phyloP scores from a whole-genome alignment of 352 stramenopile species.

The Phytophthora rubi region DNA sequence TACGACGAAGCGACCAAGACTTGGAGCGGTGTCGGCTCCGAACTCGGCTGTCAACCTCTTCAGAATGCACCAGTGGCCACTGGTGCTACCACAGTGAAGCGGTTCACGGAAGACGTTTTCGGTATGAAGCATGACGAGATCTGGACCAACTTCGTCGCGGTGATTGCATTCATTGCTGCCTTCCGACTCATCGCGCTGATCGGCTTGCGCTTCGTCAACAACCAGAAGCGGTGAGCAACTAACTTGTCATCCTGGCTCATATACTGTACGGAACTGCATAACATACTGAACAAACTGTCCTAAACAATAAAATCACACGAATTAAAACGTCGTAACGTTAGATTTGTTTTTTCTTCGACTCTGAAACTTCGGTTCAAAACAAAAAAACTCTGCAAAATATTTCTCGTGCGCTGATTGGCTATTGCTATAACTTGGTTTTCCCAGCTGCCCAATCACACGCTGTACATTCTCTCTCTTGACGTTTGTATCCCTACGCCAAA shows the following conservation, averaged over 20 bases:
- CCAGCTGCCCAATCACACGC: not conserved
- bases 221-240: constrained; percentile 47
- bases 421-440: not conserved
- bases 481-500: not conserved
- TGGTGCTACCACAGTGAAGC: constrained; percentile 43
- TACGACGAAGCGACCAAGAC: constrained; percentile 37
- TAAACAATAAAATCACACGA: too few relatives aligned
- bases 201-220: constrained; percentile 56
- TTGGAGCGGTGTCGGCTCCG: constrained; percentile 29
- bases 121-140: constrained; percentile 61
- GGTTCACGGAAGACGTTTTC: constrained; percentile 52
- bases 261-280: too few relatives aligned
- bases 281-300: too few relatives aligned
- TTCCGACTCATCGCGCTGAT: constrained; percentile 54
- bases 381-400: too few relatives aligned
- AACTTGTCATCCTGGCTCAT: too few relatives aligned
- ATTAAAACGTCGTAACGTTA: too few relatives aligned
- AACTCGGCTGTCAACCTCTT: constrained; percentile 49
- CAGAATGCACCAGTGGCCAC: constrained; percentile 36
- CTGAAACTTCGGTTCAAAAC: too few relatives aligned
- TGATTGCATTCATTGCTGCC: constrained; percentile 48
- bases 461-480: not conserved
- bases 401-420: not conserved
- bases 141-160: constrained; percentile 40
- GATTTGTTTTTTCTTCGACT: too few relatives aligned